phyloP scores from a whole-genome alignment of 257 asterid genomes.

The Verbascum thapsus region DNA sequence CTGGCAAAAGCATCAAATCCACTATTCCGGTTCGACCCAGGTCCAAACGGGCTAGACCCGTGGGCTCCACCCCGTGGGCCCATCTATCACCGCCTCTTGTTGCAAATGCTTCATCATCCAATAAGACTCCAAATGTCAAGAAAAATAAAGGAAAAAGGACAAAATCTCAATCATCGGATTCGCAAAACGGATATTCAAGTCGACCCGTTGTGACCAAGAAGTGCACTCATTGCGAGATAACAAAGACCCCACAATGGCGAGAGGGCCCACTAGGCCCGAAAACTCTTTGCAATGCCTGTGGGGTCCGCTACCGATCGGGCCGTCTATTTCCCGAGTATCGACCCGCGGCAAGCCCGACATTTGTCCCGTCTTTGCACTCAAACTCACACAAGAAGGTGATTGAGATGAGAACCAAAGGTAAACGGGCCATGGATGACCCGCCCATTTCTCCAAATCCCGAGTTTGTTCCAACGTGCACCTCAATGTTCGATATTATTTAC shows the following conservation, averaged over 20 bases:
- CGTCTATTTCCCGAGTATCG: constrained; percentile 79
- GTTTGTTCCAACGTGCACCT: constrained; percentile 56
- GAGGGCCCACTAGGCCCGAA: constrained; percentile 78
- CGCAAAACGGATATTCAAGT: constrained; percentile 13
- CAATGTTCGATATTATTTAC: constrained; percentile 45
- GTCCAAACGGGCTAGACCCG: constrained; percentile 55
- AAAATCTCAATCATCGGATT: background rate
- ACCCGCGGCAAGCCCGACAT: constrained; percentile 81
- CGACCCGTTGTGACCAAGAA: constrained; percentile 37
- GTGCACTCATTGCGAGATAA: constrained; percentile 74
- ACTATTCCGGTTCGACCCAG: constrained; percentile 54
- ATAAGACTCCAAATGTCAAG: constrained; percentile 35
- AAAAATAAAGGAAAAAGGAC: constrained; percentile 39
- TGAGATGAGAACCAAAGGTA: constrained; percentile 50
- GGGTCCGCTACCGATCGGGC: constrained; percentile 74
- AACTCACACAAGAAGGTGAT: constrained; percentile 53
- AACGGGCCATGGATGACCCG: constrained; percentile 22
- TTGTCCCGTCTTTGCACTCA: constrained; percentile 64
- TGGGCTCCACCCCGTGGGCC: constrained; percentile 53
- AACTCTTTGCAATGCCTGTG: constrained; percentile 89
- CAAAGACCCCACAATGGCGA: constrained; percentile 82
- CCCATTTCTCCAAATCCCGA: constrained; percentile 50
- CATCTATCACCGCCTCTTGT: constrained; percentile 35
- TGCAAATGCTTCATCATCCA: constrained; percentile 29
- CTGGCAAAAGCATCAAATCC: constrained; percentile 45